Evolutionary conservation across 768 basidiomycete species (phyloP).

Genomic region (Kwoniella dejecticola): DNA sequence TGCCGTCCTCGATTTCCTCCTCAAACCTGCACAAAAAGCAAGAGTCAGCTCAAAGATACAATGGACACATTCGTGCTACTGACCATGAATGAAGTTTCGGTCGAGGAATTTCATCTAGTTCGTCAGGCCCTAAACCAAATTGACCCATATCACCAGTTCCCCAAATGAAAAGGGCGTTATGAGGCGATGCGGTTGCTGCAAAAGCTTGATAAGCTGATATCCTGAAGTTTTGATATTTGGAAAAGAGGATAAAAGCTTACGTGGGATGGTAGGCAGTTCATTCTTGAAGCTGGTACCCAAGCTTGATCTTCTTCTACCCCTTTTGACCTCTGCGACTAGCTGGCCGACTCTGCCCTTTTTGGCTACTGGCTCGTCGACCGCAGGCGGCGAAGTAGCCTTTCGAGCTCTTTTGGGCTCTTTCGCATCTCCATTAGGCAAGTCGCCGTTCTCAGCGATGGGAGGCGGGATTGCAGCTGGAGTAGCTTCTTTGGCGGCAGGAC

Average conservation of each 20-base stretch:
- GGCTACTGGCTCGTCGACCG: constrained; percentile 13
- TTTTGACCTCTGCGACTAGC: constrained; percentile 29
- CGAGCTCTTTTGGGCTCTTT: constrained; percentile 11
- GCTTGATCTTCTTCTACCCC: constrained; percentile 30
- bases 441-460: constrained; percentile 19
- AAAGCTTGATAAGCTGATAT: background rate
- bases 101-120: constrained; percentile 71
- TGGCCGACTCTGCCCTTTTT: constrained; percentile 45
- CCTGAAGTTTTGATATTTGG: background rate
- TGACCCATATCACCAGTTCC: constrained; percentile 93
- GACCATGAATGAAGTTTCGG: constrained; percentile 73
- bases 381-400: constrained; percentile 20
- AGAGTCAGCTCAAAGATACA: background rate
- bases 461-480: constrained; percentile 1
- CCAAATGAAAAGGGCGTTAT: constrained; percentile 77
- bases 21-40: constrained; percentile 59
- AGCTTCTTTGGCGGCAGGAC: constrained; percentile 16
- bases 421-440: constrained; percentile 4
- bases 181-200: constrained; percentile 58
- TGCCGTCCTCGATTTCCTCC: constrained; percentile 69
- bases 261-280: constrained; percentile 37
- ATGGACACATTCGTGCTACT: constrained; percentile 11
- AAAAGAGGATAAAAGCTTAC: constrained; percentile 34
- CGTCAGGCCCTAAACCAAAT: constrained; percentile 74
- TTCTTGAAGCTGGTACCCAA: constrained; percentile 22